A percentile compares a stretch with the other conserved stretches of the same genome.
These are phyloP conservation scores for Cladosporium sp. DNA, from an alignment of 2,329 filamentous ascomycete species.

Conservation along the genomic window DNA sequence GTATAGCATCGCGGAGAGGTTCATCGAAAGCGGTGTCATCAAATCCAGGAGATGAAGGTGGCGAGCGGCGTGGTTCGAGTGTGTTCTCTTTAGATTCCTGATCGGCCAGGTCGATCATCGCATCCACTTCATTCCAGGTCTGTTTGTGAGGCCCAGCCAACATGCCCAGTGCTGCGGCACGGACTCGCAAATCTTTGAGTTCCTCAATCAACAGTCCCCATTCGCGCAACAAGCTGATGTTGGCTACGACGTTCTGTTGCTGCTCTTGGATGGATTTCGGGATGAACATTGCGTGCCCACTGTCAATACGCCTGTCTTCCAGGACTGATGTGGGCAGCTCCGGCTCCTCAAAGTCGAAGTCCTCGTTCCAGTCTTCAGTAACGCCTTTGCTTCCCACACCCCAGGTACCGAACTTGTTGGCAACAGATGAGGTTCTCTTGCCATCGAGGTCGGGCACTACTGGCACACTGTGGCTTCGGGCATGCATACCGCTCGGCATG, in stretches of 20 bases:
- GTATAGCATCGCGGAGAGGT: constrained; percentile 25
- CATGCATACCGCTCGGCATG: constrained; percentile 64
- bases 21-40: constrained; percentile 58
- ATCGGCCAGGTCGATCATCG: constrained; percentile 79
- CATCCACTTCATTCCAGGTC: constrained; percentile 77
- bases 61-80: constrained; percentile 47
- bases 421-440: constrained; percentile 51
- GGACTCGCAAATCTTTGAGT: constrained; percentile 69
- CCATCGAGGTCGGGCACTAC: constrained; percentile 57
- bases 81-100: constrained; percentile 58
- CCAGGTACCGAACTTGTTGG: constrained; percentile 78
- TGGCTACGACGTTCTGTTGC: constrained; percentile 75
- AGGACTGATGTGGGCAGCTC: constrained; percentile 31
- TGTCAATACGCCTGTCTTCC: constrained; percentile 40
- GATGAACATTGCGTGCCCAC: constrained; percentile 59
- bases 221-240: constrained; percentile 79
- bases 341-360: constrained; percentile 70
- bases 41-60: constrained; percentile 53
- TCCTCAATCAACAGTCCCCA: constrained; percentile 78
- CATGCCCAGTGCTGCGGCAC: constrained; percentile 65
- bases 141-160: constrained; percentile 54
- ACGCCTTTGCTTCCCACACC: constrained; percentile 72
- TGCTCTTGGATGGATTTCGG: constrained; percentile 76
- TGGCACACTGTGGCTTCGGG: constrained; percentile 77
- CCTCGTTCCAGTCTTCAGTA: constrained; percentile 85